Conservation (phyloP, 2,329 filamentous ascomycete species). For the Escovopsis sp. region DNA sequence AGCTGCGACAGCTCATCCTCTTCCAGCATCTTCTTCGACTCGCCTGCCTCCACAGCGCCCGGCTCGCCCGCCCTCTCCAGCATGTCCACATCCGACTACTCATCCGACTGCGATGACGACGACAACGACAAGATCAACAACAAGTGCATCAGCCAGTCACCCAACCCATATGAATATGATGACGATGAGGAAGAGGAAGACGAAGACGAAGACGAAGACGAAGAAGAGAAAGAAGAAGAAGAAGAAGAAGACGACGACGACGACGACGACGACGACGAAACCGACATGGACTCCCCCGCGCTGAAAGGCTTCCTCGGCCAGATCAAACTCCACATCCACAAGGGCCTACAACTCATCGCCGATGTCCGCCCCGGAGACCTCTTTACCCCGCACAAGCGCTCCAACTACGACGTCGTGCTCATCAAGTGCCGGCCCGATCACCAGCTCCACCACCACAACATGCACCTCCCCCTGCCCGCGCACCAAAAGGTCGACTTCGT, state of each 20-base stretch:
- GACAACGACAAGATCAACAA: conserved; percentile 7
- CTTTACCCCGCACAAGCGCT: conserved; percentile 5
- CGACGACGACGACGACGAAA: conserved; percentile 6
- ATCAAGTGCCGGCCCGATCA: conserved; percentile 9
- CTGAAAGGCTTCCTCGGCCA: conserved; percentile 7
- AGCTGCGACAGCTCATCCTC: conserved; percentile 1
- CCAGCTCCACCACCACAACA: conserved; percentile 1
- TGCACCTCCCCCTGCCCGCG: not conserved
- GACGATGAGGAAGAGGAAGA: too few relatives aligned
- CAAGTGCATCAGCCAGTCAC: too few relatives aligned
- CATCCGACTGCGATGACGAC: not conserved
- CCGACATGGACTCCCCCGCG: conserved; percentile 2
- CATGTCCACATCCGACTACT: conserved; percentile 2
- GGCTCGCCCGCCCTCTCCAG: conserved; percentile 1
- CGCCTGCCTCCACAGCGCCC: not conserved
- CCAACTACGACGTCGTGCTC: conserved; percentile 10
- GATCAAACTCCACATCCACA: conserved; percentile 11
- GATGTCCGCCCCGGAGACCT: conserved; percentile 9
- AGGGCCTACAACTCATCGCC: conserved; percentile 9
- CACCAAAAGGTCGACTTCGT: not conserved
- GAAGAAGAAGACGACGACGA: not conserved
- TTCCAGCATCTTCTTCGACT: conserved; percentile 8
- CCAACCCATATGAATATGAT: too few relatives aligned
- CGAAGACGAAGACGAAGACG: not conserved
- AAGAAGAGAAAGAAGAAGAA: not conserved